Evolutionary conservation across 2,329 filamentous ascomycete genomes (phyloP).

Genomic region (Fusarium redolens): DNA sequence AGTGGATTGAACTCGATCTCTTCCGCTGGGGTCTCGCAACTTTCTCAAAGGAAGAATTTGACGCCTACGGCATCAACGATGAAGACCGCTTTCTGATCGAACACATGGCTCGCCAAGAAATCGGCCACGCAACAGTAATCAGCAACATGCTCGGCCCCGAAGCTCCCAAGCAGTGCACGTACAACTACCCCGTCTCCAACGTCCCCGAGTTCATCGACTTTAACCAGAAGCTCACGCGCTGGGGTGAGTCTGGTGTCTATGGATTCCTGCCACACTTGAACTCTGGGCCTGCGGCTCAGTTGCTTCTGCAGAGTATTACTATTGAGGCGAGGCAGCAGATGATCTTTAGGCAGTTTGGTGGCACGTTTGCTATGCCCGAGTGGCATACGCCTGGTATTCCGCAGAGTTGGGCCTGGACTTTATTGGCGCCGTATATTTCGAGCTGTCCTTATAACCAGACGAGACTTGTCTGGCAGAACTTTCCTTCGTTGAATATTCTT

Average conservation of each 20-base stretch:
- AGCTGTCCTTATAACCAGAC: conserved; percentile 79
- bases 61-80: conserved; percentile 72
- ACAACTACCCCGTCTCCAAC: conserved; percentile 82
- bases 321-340: conserved; percentile 86
- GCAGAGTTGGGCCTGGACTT: conserved; percentile 86
- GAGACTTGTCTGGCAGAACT: conserved; percentile 86
- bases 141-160: conserved; percentile 79
- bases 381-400: conserved; percentile 86
- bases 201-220: conserved; percentile 86
- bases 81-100: conserved; percentile 78
- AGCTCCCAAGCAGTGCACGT: conserved; percentile 80
- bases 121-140: conserved; percentile 80
- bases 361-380: conserved; percentile 82
- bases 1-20: conserved; percentile 86
- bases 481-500: conserved; percentile 75
- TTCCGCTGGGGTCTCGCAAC: conserved; percentile 80
- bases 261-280: conserved; percentile 84
- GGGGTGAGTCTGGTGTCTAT: conserved; percentile 82
- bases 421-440: conserved; percentile 83
- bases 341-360: conserved; percentile 85
- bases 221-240: conserved; percentile 85
- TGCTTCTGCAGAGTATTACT: conserved; percentile 81
- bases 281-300: conserved; percentile 76
- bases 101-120: conserved; percentile 82
- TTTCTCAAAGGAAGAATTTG: conserved; percentile 77